These are phyloP conservation scores for Moesziomyces sp. DNA, from an alignment of 1,284 basidiomycete genomes.

Conservation along the genomic window DNA sequence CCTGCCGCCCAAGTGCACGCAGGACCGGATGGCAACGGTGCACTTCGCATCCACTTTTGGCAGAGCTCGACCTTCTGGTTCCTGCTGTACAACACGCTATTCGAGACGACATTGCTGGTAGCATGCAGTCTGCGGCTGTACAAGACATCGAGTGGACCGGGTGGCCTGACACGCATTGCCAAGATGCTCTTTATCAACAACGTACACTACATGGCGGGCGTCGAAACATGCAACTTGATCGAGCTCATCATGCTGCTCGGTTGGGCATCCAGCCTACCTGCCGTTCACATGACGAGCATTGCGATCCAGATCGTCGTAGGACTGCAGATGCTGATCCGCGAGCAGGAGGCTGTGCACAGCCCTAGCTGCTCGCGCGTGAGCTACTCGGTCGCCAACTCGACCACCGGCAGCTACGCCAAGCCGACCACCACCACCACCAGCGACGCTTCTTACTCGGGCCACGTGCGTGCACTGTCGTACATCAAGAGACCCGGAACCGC, in stretches of 20 bases:
- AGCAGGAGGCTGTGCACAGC: slow-evolving; percentile 46
- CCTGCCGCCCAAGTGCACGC: slow-evolving; percentile 10
- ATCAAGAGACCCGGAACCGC: slow-evolving; percentile 36
- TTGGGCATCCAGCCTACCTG: slow-evolving; percentile 24
- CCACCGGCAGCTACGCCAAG: slow-evolving; percentile 12
- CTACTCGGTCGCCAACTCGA: slow-evolving; percentile 6
- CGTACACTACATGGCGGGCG: slow-evolving; percentile 43
- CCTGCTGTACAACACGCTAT: slow-evolving; percentile 39
- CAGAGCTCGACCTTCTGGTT: slow-evolving; percentile 44
- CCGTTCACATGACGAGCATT: slow-evolving; percentile 28
- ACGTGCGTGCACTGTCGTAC: slow-evolving; percentile 11
- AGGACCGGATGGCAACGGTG: neutral
- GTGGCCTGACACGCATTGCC: slow-evolving; percentile 35
- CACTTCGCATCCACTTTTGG: slow-evolving; percentile 19
- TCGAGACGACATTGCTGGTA: slow-evolving; percentile 24
- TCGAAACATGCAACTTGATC: slow-evolving; percentile 35
- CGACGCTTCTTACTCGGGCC: slow-evolving; percentile 6
- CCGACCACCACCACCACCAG: slow-evolving; percentile 1
- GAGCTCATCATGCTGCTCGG: slow-evolving; percentile 33
- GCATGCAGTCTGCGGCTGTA: slow-evolving; percentile 25
- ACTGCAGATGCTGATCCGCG: slow-evolving; percentile 42
- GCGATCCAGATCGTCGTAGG: slow-evolving; percentile 40
- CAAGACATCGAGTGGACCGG: slow-evolving; percentile 30
- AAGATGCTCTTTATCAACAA: slow-evolving; percentile 46
- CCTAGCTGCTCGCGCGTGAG: slow-evolving; percentile 21